Conservation (phyloP, 345 rosid species). For the Mercurialis annua region DNA sequence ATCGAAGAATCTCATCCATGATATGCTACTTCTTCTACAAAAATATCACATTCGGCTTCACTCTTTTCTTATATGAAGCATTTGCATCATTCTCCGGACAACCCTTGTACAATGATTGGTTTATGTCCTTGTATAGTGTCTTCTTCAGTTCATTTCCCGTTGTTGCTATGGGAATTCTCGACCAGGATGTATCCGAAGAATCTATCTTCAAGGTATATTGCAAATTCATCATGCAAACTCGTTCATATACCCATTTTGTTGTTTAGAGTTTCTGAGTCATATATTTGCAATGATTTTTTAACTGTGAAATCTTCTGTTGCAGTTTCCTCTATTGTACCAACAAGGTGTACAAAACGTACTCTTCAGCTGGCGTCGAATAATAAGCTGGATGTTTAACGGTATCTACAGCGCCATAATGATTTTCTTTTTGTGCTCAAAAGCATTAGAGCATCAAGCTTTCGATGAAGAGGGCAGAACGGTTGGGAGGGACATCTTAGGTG, state of each 20-base stretch:
- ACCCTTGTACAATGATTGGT: constrained; percentile 81
- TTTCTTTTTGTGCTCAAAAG: constrained; percentile 64
- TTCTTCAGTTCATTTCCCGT: constrained; percentile 82
- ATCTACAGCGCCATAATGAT: constrained; percentile 51
- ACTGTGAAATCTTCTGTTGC: constrained; percentile 25
- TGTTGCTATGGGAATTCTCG: constrained; percentile 76
- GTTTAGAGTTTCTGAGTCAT: not conserved
- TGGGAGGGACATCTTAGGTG: constrained; percentile 64
- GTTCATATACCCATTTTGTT: not conserved
- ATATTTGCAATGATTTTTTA: constrained; percentile 11
- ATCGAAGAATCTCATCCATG: constrained; percentile 85
- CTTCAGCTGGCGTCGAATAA: constrained; percentile 76
- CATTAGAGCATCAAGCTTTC: constrained; percentile 68
- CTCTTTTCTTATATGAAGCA: constrained; percentile 68
- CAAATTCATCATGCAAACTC: not conserved
- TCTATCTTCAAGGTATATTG: constrained; percentile 62
- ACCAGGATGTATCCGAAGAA: constrained; percentile 83
- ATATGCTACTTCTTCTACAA: constrained; percentile 98
- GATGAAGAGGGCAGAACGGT: constrained; percentile 53
- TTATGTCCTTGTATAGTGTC: constrained; percentile 67
- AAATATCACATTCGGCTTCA: constrained; percentile 74
- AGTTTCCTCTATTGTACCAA: constrained; percentile 91
- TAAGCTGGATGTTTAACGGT: constrained; percentile 82
- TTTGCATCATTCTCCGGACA: constrained; percentile 75
- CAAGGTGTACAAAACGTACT: constrained; percentile 83